phyloP scores from a whole-genome alignment of 2,329 filamentous ascomycete species.

The Apiospora malaysiana region DNA sequence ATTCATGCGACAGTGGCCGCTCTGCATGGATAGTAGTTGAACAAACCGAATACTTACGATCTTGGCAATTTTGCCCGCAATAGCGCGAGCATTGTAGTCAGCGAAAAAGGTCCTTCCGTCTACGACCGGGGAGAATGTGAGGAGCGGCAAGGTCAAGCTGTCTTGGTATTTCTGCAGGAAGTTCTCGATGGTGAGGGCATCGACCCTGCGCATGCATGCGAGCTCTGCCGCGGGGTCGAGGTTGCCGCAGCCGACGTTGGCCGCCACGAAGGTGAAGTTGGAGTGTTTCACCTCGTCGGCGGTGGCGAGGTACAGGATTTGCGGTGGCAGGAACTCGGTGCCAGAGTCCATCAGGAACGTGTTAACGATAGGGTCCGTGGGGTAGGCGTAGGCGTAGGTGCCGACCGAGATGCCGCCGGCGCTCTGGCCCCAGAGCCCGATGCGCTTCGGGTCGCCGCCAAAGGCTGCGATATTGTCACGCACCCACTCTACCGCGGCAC shows the following conservation, averaged over 20 bases:
- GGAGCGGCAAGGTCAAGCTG: constrained; percentile 26
- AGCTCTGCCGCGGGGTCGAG: constrained; percentile 37
- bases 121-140: constrained; percentile 35
- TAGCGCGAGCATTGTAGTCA: constrained; percentile 37
- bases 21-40: no score
- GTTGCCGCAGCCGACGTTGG: constrained; percentile 40
- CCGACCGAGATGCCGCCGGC: constrained; percentile 50
- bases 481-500: constrained; percentile 56
- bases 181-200: constrained; percentile 38
- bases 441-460: constrained; percentile 50
- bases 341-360: constrained; percentile 49
- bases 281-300: constrained; percentile 32
- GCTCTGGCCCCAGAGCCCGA: constrained; percentile 54
- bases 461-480: constrained; percentile 54
- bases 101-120: constrained; percentile 40
- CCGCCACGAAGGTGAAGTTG: constrained; percentile 45
- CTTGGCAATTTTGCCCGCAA: constrained; percentile 33
- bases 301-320: constrained; percentile 31
- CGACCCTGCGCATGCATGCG: constrained; percentile 43
- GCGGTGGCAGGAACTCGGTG: constrained; percentile 36
- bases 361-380: constrained; percentile 50
- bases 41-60: constrained; percentile 37
- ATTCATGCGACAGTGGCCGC: no score
- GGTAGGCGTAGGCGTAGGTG: constrained; percentile 50
- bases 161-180: constrained; percentile 40